Conservation (phyloP, 1,139 yeast species). For the Geotrichum cucujoidarum region DNA sequence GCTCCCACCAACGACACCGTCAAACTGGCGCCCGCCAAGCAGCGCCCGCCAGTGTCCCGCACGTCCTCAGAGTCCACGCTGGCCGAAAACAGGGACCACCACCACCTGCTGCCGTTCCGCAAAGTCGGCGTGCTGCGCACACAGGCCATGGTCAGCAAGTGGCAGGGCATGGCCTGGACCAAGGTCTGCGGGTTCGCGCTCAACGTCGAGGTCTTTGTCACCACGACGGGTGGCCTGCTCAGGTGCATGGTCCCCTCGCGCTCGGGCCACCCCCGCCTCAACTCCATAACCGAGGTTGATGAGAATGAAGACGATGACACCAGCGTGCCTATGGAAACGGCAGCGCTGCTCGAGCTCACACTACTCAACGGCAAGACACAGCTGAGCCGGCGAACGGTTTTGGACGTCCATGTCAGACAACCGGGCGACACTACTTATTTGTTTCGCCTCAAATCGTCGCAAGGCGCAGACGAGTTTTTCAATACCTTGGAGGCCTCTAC, state of each 20-base stretch:
- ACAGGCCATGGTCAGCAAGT: slow-evolving; percentile 11
- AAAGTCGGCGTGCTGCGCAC: slow-evolving; percentile 7
- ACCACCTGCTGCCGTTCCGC: background rate
- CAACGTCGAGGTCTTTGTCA: slow-evolving; percentile 6
- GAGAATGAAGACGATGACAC: background rate
- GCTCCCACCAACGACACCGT: slow-evolving; percentile 5
- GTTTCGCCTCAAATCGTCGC: slow-evolving; percentile 27
- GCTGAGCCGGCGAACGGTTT: slow-evolving; percentile 26
- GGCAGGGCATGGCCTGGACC: slow-evolving; percentile 12
- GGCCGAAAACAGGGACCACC: background rate
- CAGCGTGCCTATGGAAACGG: background rate
- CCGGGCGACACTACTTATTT: slow-evolving; percentile 26
- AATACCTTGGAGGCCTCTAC: background rate
- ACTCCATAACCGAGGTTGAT: slow-evolving; percentile 2
- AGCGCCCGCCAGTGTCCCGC: background rate
- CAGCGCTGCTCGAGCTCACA: slow-evolving; percentile 14
- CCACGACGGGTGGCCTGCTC: background rate
- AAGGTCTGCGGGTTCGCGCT: slow-evolving; percentile 2
- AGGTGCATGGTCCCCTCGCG: background rate
- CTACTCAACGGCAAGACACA: slow-evolving; percentile 12
- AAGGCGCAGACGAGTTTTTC: slow-evolving; percentile 27
- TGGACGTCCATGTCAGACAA: slow-evolving; percentile 32
- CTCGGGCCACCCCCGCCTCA: background rate
- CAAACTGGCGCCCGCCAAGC: slow-evolving; percentile 1
- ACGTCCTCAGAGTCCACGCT: slow-evolving; percentile 1